These are phyloP conservation scores for Canavalia ensiformis DNA, from an alignment of 306 rosid genomes.

Conservation along the genomic window DNA sequence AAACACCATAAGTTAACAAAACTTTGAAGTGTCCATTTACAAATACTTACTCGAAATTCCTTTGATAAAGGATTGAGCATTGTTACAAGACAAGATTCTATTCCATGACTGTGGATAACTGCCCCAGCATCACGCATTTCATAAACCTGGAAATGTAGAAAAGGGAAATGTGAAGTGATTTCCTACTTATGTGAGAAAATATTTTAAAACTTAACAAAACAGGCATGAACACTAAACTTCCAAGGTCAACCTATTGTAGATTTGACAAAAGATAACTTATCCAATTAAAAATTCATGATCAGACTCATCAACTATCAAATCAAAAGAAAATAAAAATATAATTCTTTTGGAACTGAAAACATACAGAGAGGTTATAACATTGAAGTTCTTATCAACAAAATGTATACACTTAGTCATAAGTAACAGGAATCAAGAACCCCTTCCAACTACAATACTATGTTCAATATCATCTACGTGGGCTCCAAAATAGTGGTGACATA, in stretches of 20 bases:
- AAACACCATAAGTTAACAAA: neutral
- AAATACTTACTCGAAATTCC: slow-evolving; percentile 77
- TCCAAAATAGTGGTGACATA: neutral
- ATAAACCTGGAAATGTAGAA: slow-evolving; percentile 63
- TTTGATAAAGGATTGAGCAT: slow-evolving; percentile 77
- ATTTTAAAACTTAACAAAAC: slow-evolving; percentile 1
- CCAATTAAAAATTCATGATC: neutral
- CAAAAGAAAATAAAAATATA: neutral
- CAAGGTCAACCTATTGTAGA: slow-evolving; percentile 9
- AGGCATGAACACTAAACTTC: neutral
- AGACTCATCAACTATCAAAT: neutral
- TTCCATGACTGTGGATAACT: slow-evolving; percentile 83
- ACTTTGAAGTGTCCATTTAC: neutral
- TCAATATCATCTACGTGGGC: neutral
- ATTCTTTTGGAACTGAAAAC: slow-evolving; percentile 7
- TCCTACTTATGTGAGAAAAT: neutral
- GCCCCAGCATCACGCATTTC: slow-evolving; percentile 82
- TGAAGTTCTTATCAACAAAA: neutral
- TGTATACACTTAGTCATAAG: neutral
- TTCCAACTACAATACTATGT: neutral
- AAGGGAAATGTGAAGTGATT: slow-evolving; percentile 25
- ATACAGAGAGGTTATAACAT: neutral
- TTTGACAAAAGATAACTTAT: neutral
- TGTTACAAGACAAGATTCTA: slow-evolving; percentile 81
- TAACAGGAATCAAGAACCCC: slow-evolving; percentile 4